These are phyloP conservation scores for Leptodermis oblonga DNA, from an alignment of 257 asterid genomes.

Conservation along the genomic window DNA sequence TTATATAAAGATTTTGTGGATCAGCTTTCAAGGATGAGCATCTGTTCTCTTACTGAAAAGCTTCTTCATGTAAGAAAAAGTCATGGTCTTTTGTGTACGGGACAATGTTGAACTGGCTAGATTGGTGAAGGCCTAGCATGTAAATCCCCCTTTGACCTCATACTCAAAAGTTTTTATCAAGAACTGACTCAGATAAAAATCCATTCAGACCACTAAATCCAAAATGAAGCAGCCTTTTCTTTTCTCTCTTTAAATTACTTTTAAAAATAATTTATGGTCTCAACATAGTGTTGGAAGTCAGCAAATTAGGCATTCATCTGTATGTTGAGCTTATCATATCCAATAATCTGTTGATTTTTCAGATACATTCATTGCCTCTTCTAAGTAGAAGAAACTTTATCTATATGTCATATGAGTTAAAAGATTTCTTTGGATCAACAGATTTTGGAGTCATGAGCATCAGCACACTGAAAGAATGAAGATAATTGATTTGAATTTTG, in stretches of 20 bases:
- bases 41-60: neutral
- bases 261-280: too few species aligned
- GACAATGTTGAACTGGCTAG: neutral
- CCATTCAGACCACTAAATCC: neutral
- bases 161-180: neutral
- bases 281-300: neutral
- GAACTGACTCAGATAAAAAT: neutral
- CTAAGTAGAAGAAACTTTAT: neutral
- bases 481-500: neutral
- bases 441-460: neutral
- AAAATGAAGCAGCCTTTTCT: neutral
- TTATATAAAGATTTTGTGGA: neutral
- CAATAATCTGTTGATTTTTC: neutral
- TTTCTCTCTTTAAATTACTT: neutral
- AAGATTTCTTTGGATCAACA: conserved; percentile 3
- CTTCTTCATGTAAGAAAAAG: neutral
- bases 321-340: too few species aligned
- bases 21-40: neutral
- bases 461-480: neutral
- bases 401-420: neutral
- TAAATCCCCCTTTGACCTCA: neutral
- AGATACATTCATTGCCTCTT: neutral
- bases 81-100: neutral
- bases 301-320: too few species aligned
- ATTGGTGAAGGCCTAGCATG: neutral